Evolutionary conservation across 139 green algal species (phyloP).

Genomic region (Prasinococcaceae sp.): DNA sequence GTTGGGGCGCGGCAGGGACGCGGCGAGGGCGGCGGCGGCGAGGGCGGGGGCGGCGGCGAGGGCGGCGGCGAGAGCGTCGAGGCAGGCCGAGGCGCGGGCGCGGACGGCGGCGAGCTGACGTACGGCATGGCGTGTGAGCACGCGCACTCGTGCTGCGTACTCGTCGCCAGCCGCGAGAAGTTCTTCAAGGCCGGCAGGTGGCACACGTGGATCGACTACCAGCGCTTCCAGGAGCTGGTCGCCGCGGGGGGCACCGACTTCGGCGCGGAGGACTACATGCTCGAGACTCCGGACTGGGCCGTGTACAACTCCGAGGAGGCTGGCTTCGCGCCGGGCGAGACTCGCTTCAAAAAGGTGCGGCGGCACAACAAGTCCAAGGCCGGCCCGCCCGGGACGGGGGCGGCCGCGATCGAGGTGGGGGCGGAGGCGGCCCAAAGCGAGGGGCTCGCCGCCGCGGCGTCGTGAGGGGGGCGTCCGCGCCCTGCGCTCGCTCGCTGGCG

Average conservation of each 20-base stretch:
- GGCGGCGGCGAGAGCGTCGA: no score
- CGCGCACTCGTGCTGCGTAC: slow-evolving; percentile 62
- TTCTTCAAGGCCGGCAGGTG: slow-evolving; percentile 47
- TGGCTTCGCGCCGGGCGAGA: slow-evolving; percentile 58
- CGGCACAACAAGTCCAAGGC: slow-evolving; percentile 19
- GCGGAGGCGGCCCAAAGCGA: no score
- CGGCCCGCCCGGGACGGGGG: no score
- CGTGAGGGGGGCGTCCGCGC: no score
- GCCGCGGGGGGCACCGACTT: slow-evolving; percentile 27
- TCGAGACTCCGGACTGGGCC: slow-evolving; percentile 51
- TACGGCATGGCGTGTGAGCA: slow-evolving; percentile 75
- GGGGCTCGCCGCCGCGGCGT: no score
- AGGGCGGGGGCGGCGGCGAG: no score
- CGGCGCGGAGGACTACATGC: slow-evolving; percentile 46
- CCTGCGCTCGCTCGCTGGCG: no score
- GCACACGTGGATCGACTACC: slow-evolving; percentile 80
- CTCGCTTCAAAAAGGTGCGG: slow-evolving; percentile 32
- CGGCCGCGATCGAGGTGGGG: no score
- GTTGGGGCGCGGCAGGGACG: slow-evolving; percentile 10
- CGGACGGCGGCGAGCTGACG: not conserved
- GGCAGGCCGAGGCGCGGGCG: no score
- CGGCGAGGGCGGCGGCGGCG: slow-evolving; percentile 13
- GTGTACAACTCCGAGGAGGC: slow-evolving; percentile 42
- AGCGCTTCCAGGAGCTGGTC: slow-evolving; percentile 44
- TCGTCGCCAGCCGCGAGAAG: slow-evolving; percentile 43